Conservation (phyloP, 2,329 filamentous ascomycete species). For the Pezicula rhizophila region DNA sequence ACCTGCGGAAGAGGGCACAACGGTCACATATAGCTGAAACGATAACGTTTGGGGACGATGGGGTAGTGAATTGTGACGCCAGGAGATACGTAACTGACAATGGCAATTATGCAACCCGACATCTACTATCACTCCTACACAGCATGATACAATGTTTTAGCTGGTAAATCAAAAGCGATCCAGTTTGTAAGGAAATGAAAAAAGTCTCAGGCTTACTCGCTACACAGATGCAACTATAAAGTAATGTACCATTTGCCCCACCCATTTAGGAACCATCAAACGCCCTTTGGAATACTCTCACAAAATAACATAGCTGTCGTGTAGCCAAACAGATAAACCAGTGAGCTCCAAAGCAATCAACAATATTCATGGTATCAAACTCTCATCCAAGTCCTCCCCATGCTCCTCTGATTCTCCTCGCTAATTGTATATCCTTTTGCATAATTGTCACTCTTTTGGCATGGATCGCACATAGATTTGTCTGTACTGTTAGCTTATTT, state of each 20-base stretch:
- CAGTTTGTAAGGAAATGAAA: too few relatives aligned
- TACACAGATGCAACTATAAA: too few relatives aligned
- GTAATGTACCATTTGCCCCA: too few relatives aligned
- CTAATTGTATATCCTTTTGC: constrained; percentile 96
- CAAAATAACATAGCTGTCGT: too few relatives aligned
- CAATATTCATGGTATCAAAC: background rate
- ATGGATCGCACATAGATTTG: constrained; percentile 93
- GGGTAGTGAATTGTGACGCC: background rate
- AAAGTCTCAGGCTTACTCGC: too few relatives aligned
- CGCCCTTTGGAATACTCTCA: too few relatives aligned
- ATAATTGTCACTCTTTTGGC: constrained; percentile 95
- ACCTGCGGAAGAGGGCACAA: constrained; percentile 64
- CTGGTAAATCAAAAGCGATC: too few relatives aligned
- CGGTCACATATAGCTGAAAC: constrained; percentile 22
- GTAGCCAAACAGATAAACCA: background rate
- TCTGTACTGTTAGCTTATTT: constrained; percentile 25
- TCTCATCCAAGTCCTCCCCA: constrained; percentile 62
- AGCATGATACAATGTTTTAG: background rate
- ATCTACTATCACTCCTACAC: background rate
- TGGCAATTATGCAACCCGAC: too few relatives aligned
- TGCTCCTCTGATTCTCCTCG: constrained; percentile 69
- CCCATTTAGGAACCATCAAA: too few relatives aligned
- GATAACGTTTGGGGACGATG: background rate
- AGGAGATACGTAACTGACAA: background rate
- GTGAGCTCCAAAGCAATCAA: background rate